These are phyloP conservation scores for Tolypocladium endophyticum DNA, from an alignment of 2,329 filamentous ascomycete genomes.

Conservation along the genomic window DNA sequence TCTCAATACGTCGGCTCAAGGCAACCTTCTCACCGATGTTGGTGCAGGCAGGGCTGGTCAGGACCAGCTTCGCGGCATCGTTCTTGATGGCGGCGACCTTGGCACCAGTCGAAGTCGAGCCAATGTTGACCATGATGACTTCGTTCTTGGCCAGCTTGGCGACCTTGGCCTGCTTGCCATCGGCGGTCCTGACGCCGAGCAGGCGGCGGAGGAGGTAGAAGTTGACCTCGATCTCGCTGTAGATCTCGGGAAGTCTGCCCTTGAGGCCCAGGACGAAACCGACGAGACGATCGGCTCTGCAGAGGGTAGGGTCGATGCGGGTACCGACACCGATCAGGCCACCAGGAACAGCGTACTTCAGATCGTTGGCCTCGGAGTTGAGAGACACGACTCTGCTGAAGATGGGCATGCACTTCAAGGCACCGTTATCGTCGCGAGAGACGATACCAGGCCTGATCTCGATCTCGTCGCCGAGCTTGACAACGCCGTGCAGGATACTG, in stretches of 20 bases:
- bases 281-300: slow-evolving; percentile 96
- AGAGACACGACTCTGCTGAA: slow-evolving; percentile 91
- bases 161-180: slow-evolving; percentile 99
- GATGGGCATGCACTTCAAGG: slow-evolving; percentile 93
- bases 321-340: slow-evolving; percentile 98
- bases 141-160: slow-evolving; percentile 97
- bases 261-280: slow-evolving; percentile 95
- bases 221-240: slow-evolving; percentile 97
- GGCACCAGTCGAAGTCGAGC: slow-evolving; percentile 90
- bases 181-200: slow-evolving; percentile 92
- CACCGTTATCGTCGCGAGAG: slow-evolving; percentile 84
- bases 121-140: slow-evolving; percentile 99
- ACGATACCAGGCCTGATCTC: slow-evolving; percentile 99
- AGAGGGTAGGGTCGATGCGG: slow-evolving; percentile 92
- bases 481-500: slow-evolving; percentile 87
- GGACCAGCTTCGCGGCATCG: slow-evolving; percentile 87
- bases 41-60: slow-evolving; percentile 92
- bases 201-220: slow-evolving; percentile 94
- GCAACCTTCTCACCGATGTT: slow-evolving; percentile 98
- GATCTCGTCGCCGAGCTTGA: slow-evolving; percentile 96
- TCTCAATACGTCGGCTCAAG: slow-evolving; percentile 91
- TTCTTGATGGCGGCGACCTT: slow-evolving; percentile 97
- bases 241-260: slow-evolving; percentile 89
- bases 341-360: slow-evolving; percentile 96
- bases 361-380: slow-evolving; percentile 95